phyloP scores from a whole-genome alignment of 306 rosid genomes.

The Echinosophora koreensis region DNA sequence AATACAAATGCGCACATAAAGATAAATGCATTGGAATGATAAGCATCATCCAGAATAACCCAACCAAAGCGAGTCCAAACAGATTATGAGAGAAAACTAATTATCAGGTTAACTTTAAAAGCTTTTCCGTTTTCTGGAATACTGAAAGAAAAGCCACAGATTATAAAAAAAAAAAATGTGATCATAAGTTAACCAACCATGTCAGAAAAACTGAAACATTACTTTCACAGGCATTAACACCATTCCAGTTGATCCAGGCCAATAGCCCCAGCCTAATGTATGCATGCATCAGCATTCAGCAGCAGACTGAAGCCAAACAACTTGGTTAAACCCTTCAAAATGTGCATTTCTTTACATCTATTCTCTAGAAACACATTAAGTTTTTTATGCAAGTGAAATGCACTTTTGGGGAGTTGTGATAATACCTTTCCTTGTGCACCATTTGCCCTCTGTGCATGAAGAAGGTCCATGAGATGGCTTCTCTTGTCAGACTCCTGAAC shows the following conservation, averaged over 20 bases:
- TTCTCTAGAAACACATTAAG: background rate
- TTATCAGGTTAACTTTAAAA: background rate
- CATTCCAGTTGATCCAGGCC: background rate
- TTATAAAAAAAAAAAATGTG: background rate
- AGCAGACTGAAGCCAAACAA: background rate
- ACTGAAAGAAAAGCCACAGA: background rate
- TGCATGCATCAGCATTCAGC: background rate
- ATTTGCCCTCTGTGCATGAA: slow-evolving; percentile 86
- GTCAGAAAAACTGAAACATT: background rate
- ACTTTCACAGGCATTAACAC: background rate
- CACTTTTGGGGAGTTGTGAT: no score
- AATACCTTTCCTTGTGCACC: slow-evolving; percentile 76
- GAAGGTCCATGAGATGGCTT: slow-evolving; percentile 94
- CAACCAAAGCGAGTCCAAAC: background rate
- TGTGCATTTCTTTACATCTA: background rate
- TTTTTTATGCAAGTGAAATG: background rate
- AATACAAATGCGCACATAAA: background rate
- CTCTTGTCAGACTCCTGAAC: slow-evolving; percentile 87
- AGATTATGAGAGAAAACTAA: background rate
- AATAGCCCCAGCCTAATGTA: background rate
- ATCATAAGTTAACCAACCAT: no score
- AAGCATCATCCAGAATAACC: background rate
- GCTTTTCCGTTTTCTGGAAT: background rate
- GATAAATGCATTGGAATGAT: background rate
- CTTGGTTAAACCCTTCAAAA: background rate